A percentile compares a stretch with the other conserved stretches of the same genome.
These are phyloP conservation scores for Sugiyamaella neomexicana DNA, from an alignment of 1,139 yeast genomes.

Conservation along the genomic window DNA sequence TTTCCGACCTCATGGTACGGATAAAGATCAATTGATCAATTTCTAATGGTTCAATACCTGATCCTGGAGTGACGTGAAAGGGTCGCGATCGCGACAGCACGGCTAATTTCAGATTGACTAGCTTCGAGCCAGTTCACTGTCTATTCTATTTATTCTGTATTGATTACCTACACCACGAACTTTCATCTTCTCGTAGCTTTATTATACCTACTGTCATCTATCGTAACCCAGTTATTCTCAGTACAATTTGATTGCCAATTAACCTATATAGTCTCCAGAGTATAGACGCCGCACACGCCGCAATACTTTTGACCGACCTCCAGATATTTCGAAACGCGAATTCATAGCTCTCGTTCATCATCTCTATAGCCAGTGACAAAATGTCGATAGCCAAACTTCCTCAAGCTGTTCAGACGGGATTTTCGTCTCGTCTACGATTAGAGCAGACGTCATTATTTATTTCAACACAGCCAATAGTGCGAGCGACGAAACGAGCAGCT, in stretches of 20 bases:
- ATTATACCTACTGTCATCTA: too few species aligned
- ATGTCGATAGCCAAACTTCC: conserved; percentile 45
- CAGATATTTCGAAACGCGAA: neutral
- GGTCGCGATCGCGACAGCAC: neutral
- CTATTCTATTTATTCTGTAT: too few species aligned
- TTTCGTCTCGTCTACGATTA: conserved; percentile 62
- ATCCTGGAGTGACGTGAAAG: neutral
- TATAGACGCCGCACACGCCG: conserved; percentile 4
- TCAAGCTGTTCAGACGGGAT: conserved; percentile 74
- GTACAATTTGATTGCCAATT: neutral
- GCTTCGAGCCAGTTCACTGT: too few species aligned
- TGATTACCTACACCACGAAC: too few species aligned
- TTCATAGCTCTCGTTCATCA: neutral
- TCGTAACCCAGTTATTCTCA: too few species aligned
- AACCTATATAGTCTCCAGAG: too few species aligned
- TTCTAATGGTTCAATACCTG: too few species aligned
- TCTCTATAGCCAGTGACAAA: too few species aligned
- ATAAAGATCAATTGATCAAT: too few species aligned
- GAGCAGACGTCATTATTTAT: conserved; percentile 69
- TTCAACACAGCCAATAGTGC: conserved; percentile 67
- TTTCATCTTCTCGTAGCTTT: too few species aligned
- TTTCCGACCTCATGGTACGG: neutral
- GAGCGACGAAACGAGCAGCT: conserved; percentile 75
- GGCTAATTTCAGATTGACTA: too few species aligned
- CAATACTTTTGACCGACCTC: neutral